A percentile compares a stretch with the other conserved stretches of the same genome.
Evolutionary conservation across 2,329 filamentous ascomycete species (phyloP).

Genomic region (Phaeosphaeria sp.): DNA sequence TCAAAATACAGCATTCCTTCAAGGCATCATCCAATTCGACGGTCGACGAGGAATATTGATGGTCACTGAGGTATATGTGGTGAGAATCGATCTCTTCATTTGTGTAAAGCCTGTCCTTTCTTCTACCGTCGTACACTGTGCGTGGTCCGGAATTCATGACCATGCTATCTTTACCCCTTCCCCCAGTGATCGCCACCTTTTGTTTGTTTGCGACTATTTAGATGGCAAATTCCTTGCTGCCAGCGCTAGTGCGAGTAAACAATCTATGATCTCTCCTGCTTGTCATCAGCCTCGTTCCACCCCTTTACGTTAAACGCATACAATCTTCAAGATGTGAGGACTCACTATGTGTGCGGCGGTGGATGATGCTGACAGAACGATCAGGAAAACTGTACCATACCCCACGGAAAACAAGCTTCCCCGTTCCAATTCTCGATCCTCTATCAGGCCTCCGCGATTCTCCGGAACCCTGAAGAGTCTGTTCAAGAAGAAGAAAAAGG

Average conservation of each 20-base stretch:
- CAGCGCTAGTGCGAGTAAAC: conserved; percentile 1
- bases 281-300: background rate
- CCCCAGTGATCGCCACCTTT: background rate
- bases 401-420: background rate
- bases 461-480: background rate
- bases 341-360: too few species aligned
- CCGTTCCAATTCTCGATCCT: background rate
- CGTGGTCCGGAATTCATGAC: background rate
- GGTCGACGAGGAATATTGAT: background rate
- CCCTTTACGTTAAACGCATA: background rate
- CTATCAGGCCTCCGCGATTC: background rate
- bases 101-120: background rate
- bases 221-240: background rate
- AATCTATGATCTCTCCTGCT: background rate
- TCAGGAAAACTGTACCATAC: conserved; percentile 1
- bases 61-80: background rate
- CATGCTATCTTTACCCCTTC: background rate
- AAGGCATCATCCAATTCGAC: background rate
- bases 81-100: background rate
- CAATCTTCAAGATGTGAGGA: conserved; percentile 1
- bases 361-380: background rate
- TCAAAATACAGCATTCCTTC: background rate
- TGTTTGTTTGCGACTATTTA: conserved; percentile 1
- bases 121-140: background rate
- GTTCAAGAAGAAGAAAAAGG: conserved; percentile 2